Percentiles rank a stretch among this genome's conserved stretches.
These are phyloP conservation scores for Rhododendron henanense DNA, from an alignment of 148 eudicot genomes.

Conservation along the genomic window DNA sequence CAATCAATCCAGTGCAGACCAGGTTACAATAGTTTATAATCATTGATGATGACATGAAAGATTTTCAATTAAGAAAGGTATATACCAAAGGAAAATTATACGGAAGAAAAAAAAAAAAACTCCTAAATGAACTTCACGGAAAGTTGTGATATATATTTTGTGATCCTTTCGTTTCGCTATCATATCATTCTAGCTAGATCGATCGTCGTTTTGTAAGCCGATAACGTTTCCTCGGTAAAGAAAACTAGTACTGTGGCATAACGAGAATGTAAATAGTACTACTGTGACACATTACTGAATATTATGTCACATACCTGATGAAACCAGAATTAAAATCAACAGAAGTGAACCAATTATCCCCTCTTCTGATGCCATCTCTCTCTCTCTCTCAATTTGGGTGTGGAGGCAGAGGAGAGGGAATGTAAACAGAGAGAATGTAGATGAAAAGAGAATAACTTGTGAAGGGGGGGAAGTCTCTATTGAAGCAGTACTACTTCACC, in stretches of 20 bases:
- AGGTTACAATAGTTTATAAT: neutral
- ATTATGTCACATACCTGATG: constrained; percentile 16
- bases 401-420: neutral
- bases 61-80: neutral
- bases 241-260: neutral
- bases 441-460: constrained; percentile 4
- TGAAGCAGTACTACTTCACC: neutral
- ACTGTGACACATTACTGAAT: no score
- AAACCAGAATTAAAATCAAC: constrained; percentile 9
- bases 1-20: neutral
- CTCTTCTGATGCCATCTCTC: neutral
- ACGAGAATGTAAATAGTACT: neutral
- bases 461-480: neutral
- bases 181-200: neutral
- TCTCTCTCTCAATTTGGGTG: neutral
- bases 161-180: neutral
- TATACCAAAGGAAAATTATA: neutral
- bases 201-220: neutral
- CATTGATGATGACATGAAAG: neutral
- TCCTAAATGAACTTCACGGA: no score
- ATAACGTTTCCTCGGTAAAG: neutral
- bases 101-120: no score
- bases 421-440: neutral
- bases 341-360: neutral
- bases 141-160: neutral